Base-by-base conservation (phyloP, 441 rosid genomes). In the Rhodomyrtus psidioides region DNA sequence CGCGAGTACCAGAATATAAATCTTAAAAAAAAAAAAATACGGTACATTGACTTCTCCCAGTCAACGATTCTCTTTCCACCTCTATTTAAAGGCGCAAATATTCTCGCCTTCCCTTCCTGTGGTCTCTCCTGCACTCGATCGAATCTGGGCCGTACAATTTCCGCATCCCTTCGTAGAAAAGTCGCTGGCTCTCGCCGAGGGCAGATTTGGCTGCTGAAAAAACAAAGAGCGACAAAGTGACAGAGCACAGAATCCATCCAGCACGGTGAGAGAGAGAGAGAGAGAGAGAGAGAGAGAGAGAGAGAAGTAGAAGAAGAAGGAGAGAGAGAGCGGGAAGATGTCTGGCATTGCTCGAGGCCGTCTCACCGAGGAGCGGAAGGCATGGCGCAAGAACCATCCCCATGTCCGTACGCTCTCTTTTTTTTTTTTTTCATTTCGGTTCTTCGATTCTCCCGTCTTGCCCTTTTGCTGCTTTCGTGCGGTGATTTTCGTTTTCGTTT, bases 361-460 rank as follows among this genome's bases (percentile, higher is more conserved):
- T 53, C 84, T 86, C 53, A 82, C 84, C 27, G 87, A 86, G 46
- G 87, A 86, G 62, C 84, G 87, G 39, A 86, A 86, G 87, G 46
- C 87, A 3, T 86, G 87, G 87, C 84, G 87, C 57, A 86, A 82
- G 87, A 86, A 86, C 82, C 87, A 86, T 23, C 87, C 87, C 34
- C 87, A 86, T 82, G 87, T 86, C 51, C 42, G 84, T 82, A 55
- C 16, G 58, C 84, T 51, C n/a, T n/a, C n/a, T n/a, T n/a, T n/a
- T 14, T 8, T 51, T 51, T 53, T 34, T 28, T 57, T 3, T 0
- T 2, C 15, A 9, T n/a, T 15, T 28, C 76, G 12, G 65, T 79
- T 58, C 21, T 49, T 24, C 23, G 81, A 27, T 85, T 56, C 2
- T 17, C 12, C 53, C 55, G 39, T 27, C 49, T 28, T 51, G 57